phyloP scores from a whole-genome alignment of 805 yeast species.

The Metschnikowia bowlesiae region DNA sequence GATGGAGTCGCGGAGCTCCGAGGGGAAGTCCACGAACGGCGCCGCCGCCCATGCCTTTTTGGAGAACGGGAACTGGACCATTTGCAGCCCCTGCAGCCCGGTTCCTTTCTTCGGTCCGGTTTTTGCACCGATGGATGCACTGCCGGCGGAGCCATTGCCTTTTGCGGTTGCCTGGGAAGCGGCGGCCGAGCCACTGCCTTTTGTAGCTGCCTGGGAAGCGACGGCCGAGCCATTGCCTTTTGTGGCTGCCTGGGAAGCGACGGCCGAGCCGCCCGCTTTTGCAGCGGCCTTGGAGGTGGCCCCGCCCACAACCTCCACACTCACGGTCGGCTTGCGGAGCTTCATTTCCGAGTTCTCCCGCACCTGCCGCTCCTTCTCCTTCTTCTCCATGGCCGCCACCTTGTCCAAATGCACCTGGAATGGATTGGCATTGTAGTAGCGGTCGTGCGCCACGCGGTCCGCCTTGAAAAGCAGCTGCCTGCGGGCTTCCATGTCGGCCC shows the following conservation, averaged over 20 bases:
- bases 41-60: slow-evolving; percentile 69
- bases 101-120: too few relatives aligned
- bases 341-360: slow-evolving; percentile 48
- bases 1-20: slow-evolving; percentile 56
- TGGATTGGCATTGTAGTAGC: slow-evolving; percentile 67
- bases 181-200: too few relatives aligned
- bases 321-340: slow-evolving; percentile 42
- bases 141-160: too few relatives aligned
- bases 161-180: too few relatives aligned
- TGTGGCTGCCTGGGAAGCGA: neutral
- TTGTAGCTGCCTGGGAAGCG: too few relatives aligned
- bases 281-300: too few relatives aligned
- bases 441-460: slow-evolving; percentile 46
- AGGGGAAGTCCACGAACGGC: slow-evolving; percentile 61
- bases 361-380: slow-evolving; percentile 44
- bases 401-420: slow-evolving; percentile 63
- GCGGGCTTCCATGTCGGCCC: slow-evolving; percentile 67
- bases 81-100: neutral
- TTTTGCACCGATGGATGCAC: too few relatives aligned
- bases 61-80: slow-evolving; percentile 30
- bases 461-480: slow-evolving; percentile 47
- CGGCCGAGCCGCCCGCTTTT: too few relatives aligned
- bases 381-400: slow-evolving; percentile 40
- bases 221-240: neutral
- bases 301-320: slow-evolving; percentile 18